A percentile compares a stretch with the other conserved stretches of the same genome.
These are phyloP conservation scores for Metschnikowia colocasiae DNA, from an alignment of 805 yeast genomes.

Conservation along the genomic window DNA sequence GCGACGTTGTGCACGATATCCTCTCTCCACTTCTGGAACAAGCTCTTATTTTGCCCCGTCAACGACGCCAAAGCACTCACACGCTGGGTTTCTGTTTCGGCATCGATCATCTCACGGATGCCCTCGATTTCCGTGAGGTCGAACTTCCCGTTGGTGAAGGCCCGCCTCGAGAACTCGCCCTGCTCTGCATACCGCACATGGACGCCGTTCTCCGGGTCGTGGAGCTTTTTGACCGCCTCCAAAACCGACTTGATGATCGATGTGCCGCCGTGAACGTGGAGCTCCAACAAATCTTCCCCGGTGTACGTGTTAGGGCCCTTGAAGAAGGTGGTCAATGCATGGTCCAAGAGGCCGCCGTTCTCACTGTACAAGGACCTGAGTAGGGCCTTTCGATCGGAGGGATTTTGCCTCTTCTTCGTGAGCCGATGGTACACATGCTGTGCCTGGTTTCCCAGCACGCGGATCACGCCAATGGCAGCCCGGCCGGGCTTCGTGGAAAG, in stretches of 20 bases:
- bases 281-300: constrained; percentile 85
- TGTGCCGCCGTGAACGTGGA: constrained; percentile 92
- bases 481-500: constrained; percentile 77
- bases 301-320: constrained; percentile 77
- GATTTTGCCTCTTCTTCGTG: constrained; percentile 31
- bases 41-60: constrained; percentile 57
- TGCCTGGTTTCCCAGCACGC: constrained; percentile 75
- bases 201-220: constrained; percentile 38
- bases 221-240: constrained; percentile 53
- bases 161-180: constrained; percentile 88
- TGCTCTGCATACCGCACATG: constrained; percentile 78
- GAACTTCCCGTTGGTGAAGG: constrained; percentile 76
- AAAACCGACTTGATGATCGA: constrained; percentile 75
- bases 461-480: constrained; percentile 82
- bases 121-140: constrained; percentile 93
- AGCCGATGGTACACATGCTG: constrained; percentile 42
- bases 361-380: constrained; percentile 55
- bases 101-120: constrained; percentile 80
- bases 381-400: constrained; percentile 55
- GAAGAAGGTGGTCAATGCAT: constrained; percentile 69
- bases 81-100: constrained; percentile 90
- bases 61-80: constrained; percentile 69
- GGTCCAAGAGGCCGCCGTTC: constrained; percentile 55
- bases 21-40: constrained; percentile 65
- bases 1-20: constrained; percentile 65